Evolutionary conservation across 306 rosid genomes (phyloP).

Genomic region (Biancaea sappan): DNA sequence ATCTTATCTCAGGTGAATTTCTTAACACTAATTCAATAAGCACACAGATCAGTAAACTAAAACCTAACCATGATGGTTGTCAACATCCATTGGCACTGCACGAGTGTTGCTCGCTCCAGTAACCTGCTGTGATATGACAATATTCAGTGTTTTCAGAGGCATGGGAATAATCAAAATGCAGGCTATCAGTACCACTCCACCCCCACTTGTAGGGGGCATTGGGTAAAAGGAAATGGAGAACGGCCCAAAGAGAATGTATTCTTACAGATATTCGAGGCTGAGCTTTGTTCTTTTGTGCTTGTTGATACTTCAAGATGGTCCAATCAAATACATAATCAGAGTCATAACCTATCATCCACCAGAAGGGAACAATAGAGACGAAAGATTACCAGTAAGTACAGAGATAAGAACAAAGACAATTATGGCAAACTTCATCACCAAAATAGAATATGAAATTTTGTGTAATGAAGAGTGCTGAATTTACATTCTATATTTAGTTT

Average conservation of each 20-base stretch:
- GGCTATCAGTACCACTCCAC: conserved; percentile 6
- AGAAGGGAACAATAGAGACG: conserved; percentile 8
- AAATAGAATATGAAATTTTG: conserved; percentile 19
- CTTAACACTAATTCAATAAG: conserved; percentile 2
- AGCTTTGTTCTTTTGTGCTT: conserved; percentile 72
- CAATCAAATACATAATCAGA: conserved; percentile 88
- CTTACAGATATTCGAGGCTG: conserved; percentile 66
- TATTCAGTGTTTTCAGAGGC: conserved; percentile 36
- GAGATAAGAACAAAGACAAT: conserved; percentile 7
- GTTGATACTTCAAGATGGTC: conserved; percentile 88
- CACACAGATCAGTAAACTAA: conserved; percentile 15
- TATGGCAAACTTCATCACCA: conserved; percentile 22
- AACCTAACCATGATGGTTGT: conserved; percentile 64
- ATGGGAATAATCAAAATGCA: conserved; percentile 5
- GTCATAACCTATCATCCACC: conserved; percentile 67
- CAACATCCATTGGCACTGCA: conserved; percentile 57
- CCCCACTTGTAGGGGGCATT: not conserved
- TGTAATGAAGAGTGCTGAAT: not conserved
- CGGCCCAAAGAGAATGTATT: conserved; percentile 28
- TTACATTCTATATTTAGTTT: not conserved
- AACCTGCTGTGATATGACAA: conserved; percentile 52
- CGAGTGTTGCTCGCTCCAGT: conserved; percentile 62
- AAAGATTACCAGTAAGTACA: not conserved
- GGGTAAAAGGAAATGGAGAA: not conserved
- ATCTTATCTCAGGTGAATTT: not conserved